phyloP scores from a whole-genome alignment of 1,284 basidiomycete genomes.

The Blastosporella zonata region DNA sequence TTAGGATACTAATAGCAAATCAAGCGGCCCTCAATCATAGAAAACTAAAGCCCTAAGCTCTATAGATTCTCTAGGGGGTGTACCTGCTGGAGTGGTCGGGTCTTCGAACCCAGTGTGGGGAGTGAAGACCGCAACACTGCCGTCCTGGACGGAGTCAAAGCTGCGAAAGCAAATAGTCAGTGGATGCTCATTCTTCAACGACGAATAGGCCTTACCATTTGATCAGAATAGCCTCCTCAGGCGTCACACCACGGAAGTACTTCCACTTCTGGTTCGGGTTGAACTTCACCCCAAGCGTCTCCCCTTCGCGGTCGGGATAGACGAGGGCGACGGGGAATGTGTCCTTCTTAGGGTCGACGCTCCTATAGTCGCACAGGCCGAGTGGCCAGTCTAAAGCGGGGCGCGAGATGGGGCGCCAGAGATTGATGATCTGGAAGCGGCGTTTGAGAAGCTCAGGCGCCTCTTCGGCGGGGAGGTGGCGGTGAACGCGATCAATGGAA shows the following conservation, averaged over 20 bases:
- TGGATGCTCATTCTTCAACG: background rate
- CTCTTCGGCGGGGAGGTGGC: constrained; percentile 46
- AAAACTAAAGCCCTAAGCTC: constrained; percentile 62
- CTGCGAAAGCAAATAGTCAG: constrained; percentile 25
- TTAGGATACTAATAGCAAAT: no score
- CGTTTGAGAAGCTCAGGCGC: constrained; percentile 42
- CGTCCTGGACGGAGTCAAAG: constrained; percentile 53
- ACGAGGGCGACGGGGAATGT: constrained; percentile 46
- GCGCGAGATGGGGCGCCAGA: constrained; percentile 64
- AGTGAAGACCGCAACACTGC: constrained; percentile 49
- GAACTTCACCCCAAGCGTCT: constrained; percentile 53
- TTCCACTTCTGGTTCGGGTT: constrained; percentile 61
- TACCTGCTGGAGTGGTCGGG: constrained; percentile 47
- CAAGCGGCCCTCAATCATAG: constrained; percentile 39
- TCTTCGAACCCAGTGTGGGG: constrained; percentile 60
- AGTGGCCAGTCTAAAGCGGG: constrained; percentile 59
- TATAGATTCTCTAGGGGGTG: constrained; percentile 54
- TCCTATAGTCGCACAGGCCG: constrained; percentile 59
- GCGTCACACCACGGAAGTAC: constrained; percentile 58
- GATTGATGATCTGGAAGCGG: constrained; percentile 72
- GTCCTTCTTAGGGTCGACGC: constrained; percentile 47
- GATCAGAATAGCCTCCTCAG: constrained; percentile 62
- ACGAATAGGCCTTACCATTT: constrained; percentile 8
- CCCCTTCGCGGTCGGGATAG: constrained; percentile 54
- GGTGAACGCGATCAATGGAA: constrained; percentile 49